Evolutionary conservation across 2,329 filamentous ascomycete species (phyloP).

Genomic region (Nakataea oryzae): DNA sequence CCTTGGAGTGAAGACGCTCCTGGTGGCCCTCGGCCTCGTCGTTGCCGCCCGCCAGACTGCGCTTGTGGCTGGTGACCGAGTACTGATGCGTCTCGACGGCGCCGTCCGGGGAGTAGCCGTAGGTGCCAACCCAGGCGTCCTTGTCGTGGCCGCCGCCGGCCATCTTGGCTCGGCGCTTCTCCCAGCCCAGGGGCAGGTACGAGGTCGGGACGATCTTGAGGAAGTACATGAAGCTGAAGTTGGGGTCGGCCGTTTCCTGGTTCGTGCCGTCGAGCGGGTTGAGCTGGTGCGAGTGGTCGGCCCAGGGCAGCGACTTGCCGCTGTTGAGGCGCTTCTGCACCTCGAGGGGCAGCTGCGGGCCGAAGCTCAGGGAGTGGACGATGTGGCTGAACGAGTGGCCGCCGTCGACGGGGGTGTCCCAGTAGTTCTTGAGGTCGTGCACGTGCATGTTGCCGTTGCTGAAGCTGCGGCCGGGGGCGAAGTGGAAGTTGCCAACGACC

Average conservation of each 20-base stretch:
- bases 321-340: conserved; percentile 51
- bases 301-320: conserved; percentile 53
- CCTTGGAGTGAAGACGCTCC: conserved; percentile 79
- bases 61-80: conserved; percentile 92
- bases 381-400: conserved; percentile 81
- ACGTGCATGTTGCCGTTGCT: conserved; percentile 95
- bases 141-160: conserved; percentile 28
- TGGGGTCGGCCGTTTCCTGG: conserved; percentile 70
- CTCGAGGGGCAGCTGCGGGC: conserved; percentile 74
- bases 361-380: conserved; percentile 85
- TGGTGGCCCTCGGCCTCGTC: conserved; percentile 83
- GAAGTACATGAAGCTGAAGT: conserved; percentile 98
- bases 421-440: conserved; percentile 94
- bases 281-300: conserved; percentile 64
- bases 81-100: conserved; percentile 98
- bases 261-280: conserved; percentile 79
- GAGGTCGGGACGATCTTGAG: conserved; percentile 96
- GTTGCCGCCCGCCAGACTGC: conserved; percentile 73
- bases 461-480: conserved; percentile 92
- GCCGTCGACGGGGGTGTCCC: conserved; percentile 57
- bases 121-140: conserved; percentile 53
- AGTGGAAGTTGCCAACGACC: conserved; percentile 96
- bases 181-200: conserved; percentile 87
- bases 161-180: conserved; percentile 35
- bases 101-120: conserved; percentile 57